These are phyloP conservation scores for Colletotrichum brevisporum DNA, from an alignment of 2,329 filamentous ascomycete genomes.

Conservation along the genomic window DNA sequence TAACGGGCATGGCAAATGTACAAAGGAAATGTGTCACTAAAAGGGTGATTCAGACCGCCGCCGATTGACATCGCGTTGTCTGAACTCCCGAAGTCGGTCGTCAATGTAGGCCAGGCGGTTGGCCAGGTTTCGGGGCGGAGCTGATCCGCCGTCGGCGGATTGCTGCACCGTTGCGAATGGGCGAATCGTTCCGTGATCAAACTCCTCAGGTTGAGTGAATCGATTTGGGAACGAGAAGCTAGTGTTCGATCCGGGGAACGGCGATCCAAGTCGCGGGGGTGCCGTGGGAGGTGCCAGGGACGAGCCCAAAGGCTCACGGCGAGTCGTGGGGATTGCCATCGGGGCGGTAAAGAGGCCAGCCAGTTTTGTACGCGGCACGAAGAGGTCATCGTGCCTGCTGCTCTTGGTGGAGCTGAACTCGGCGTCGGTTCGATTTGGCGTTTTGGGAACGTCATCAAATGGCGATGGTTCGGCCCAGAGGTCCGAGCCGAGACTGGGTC, in stretches of 20 bases:
- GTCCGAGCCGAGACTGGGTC: constrained; percentile 68
- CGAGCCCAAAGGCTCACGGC: constrained; percentile 5
- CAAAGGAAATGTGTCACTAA: constrained; percentile 49
- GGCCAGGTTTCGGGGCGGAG: constrained; percentile 61
- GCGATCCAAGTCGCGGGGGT: constrained; percentile 70
- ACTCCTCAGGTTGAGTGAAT: constrained; percentile 60
- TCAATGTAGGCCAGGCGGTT: constrained; percentile 71
- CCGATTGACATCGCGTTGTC: constrained; percentile 57
- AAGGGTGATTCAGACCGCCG: constrained; percentile 66
- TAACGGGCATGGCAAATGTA: constrained; percentile 42
- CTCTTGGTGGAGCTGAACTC: constrained; percentile 54
- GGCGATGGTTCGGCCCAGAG: constrained; percentile 64
- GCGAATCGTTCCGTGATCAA: constrained; percentile 61
- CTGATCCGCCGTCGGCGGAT: constrained; percentile 51
- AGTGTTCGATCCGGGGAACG: constrained; percentile 64
- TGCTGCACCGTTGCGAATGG: constrained; percentile 73
- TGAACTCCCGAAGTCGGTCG: constrained; percentile 69
- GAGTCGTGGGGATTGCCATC: constrained; percentile 25
- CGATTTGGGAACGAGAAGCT: constrained; percentile 75
- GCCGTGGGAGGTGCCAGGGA: constrained; percentile 48
- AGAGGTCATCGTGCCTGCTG: constrained; percentile 53
- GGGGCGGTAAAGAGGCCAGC: constrained; percentile 53
- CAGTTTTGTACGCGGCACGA: constrained; percentile 59
- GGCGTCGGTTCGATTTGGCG: constrained; percentile 41
- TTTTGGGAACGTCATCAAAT: constrained; percentile 43